A percentile compares a stretch with the other conserved stretches of the same genome.
phyloP scores from a whole-genome alignment of 352 stramenopile genomes.

The Globisporangium paddicum region DNA sequence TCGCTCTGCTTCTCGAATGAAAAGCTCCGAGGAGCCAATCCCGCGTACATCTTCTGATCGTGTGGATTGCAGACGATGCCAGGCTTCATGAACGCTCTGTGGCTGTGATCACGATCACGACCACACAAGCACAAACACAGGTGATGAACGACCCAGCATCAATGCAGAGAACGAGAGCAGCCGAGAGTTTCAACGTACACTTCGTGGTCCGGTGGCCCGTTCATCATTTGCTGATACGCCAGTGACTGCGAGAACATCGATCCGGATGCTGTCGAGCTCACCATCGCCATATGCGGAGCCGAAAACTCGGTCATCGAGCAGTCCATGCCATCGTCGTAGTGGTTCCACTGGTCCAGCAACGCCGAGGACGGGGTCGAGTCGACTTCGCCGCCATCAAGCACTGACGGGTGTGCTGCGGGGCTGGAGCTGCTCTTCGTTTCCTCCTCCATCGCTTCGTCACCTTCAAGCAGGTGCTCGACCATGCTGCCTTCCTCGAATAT shows the following conservation, averaged over 20 bases:
- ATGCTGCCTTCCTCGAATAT: constrained; percentile 30
- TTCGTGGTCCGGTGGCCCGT: constrained; percentile 20
- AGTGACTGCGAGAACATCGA: constrained; percentile 8
- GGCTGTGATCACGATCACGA: neutral
- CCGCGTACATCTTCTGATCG: constrained; percentile 1
- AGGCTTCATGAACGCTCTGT: constrained; percentile 1
- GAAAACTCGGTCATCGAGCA: constrained; percentile 21
- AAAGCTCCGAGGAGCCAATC: constrained; percentile 17
- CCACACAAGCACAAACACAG: neutral
- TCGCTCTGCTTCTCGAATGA: constrained; percentile 27
- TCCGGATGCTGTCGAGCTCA: constrained; percentile 1
- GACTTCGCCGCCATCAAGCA: neutral
- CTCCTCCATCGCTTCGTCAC: constrained; percentile 27
- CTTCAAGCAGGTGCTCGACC: constrained; percentile 21
- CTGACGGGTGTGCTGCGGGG: constrained; percentile 2
- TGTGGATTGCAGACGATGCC: neutral
- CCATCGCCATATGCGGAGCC: constrained; percentile 13
- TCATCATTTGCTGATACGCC: constrained; percentile 19
- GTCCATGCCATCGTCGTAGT: constrained; percentile 34
- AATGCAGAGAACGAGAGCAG: neutral
- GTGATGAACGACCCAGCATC: neutral
- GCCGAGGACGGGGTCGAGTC: constrained; percentile 14
- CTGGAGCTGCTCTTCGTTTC: constrained; percentile 8
- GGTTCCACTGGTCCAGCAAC: constrained; percentile 27
- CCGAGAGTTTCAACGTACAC: constrained; percentile 15